Evolutionary conservation across 129 eudicot genomes (phyloP), one percentile per base, ranked within the genome.

Genomic region (Arctium minus): DNA sequence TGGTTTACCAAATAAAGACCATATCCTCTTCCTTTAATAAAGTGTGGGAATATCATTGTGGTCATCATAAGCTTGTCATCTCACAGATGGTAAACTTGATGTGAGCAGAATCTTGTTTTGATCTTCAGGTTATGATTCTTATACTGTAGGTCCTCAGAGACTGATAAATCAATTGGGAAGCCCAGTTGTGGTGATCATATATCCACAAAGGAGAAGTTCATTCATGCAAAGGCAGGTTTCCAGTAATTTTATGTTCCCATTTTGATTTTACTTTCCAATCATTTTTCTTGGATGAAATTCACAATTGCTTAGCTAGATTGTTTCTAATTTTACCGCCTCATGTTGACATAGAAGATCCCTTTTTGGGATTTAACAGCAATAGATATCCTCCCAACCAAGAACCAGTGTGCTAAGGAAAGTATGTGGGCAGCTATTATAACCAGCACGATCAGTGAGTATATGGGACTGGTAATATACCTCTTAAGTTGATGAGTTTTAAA

Each of bases 191-290:
- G 75, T 76, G 97, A 90, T 84, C 98, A 88, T 85, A 91, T 93
- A 74, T 86, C 97, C 73, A 74, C 82, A 8, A 95, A 95, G 86
- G 99, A 95, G 87, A 88, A 92, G 91, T 95, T 89, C 87, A 93
- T 95, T 81, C 89, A 91, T 75, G 93, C 97, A 81, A 95, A 95
- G 99, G 99, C 90, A 95, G 73, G 53, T 56, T 10, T 81, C 39
- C 31, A 75, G 27, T 29, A 22, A 35, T 5, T 73, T 78, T 9
- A 12, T 44, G 33, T 31, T 33, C 70, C 64, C 68, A 29, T 39
- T 29, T 8, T 56, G 48, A 72, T 81, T 48, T 39, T 18, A 40
- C 30, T 44, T 22, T 46, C 5, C 36, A 15, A 11, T 27, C 85
- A 30, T n/a, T 79, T 65, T 62, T 56, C 64, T 11, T 48, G 31